Conservation (phyloP, 148 eudicot genomes). For the Camellia japonica region DNA sequence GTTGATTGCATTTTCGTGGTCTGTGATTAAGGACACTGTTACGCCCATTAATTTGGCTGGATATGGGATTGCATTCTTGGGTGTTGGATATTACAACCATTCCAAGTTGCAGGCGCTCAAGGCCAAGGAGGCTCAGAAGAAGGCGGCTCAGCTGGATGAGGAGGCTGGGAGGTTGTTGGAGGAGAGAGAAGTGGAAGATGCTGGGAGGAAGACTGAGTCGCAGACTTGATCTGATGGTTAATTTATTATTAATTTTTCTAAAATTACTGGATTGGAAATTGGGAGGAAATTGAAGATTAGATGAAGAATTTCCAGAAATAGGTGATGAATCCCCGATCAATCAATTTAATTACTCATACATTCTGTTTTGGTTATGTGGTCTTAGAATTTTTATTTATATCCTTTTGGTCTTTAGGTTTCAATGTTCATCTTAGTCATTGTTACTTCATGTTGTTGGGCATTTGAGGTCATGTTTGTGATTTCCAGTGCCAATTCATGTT, state of each 20-base stretch:
- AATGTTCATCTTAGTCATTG: background rate
- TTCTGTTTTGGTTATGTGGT: background rate
- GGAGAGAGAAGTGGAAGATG: slow-evolving; percentile 38
- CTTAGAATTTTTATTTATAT: background rate
- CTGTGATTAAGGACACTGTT: slow-evolving; percentile 72
- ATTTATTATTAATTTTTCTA: background rate
- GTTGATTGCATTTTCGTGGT: slow-evolving; percentile 77
- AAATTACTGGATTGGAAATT: background rate
- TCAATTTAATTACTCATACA: background rate
- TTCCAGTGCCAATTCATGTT: slow-evolving; percentile 10
- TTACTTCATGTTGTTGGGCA: background rate
- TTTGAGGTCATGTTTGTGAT: background rate
- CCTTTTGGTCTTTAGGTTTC: slow-evolving; percentile 2
- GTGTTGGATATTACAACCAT: slow-evolving; percentile 65
- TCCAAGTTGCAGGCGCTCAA: slow-evolving; percentile 59
- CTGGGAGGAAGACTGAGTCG: slow-evolving; percentile 36
- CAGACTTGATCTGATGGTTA: slow-evolving; percentile 23
- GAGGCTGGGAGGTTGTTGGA: slow-evolving; percentile 52
- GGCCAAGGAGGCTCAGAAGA: slow-evolving; percentile 63
- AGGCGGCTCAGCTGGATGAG: slow-evolving; percentile 44
- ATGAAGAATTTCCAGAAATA: background rate
- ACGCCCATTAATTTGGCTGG: slow-evolving; percentile 63
- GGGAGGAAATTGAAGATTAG: background rate
- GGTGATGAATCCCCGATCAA: background rate
- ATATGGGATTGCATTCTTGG: slow-evolving; percentile 60